Evolutionary conservation across 2,329 filamentous ascomycete genomes (phyloP), one percentile per base, ranked within the genome.

Genomic region (Microascus cirrosus): DNA sequence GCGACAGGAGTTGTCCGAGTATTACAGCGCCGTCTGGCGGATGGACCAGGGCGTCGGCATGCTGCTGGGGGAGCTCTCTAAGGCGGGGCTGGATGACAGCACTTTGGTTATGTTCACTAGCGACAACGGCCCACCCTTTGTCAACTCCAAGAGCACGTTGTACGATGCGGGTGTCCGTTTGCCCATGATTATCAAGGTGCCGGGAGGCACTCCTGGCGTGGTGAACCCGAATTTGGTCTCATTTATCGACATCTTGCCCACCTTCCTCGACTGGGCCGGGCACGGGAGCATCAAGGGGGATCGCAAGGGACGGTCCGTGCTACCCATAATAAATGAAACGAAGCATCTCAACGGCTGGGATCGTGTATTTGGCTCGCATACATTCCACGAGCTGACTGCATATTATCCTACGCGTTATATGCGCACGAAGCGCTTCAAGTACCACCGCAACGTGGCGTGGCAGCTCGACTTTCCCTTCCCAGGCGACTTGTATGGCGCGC

Each of bases 71-170:
- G 67, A 64, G 12, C 64, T 78, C 0, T 58, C 69, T 20, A 55
- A 61, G 2, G 57, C 60, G 2, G 71, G 71, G 0, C 58, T 75
- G 0, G 62, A 60, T 1, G 63, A 72, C 1, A 60, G 66, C 35
- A 79, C 75, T 0, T 60, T 78, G 13, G 71, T 78, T 2, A 61
- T 78, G 3, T 77, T 79, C 58, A 61, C 74, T 3, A 77, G 73
- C 59, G 76, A 79, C 58, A 79, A 79, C 45, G 76, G 76, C 0
- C 68, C 75, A 1, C 75, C 75, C 0, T 78, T 79, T 60, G 62
- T 79, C 60, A 79, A 79, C 63, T 77, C 76, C 10, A 78, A 78
- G 62, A 79, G 76, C 0, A 78, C 75, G 0, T 65, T 79, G 0
- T 79, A 74, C 61, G 76, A 79, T 56, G 73, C 76, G 0, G 76